phyloP scores from a whole-genome alignment of 768 basidiomycete genomes.

The Mycena galopus region DNA sequence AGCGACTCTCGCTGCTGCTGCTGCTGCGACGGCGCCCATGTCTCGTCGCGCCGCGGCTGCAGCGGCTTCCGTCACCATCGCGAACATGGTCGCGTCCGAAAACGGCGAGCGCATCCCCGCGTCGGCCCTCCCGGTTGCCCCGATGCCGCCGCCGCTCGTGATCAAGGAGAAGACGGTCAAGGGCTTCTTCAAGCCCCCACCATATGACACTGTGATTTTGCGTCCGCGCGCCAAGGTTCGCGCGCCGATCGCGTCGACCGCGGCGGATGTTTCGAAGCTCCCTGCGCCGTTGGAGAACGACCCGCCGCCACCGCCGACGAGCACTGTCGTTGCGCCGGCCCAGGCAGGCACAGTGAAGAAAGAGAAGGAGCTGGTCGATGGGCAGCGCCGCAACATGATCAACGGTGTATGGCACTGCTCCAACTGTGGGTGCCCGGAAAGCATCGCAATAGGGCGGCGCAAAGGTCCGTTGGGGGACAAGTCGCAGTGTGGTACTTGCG shows the following conservation, averaged over 20 bases:
- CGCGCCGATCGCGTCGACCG: conserved; percentile 76
- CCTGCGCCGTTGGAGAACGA: conserved; percentile 73
- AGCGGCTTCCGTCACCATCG: conserved; percentile 84
- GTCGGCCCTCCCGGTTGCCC: conserved; percentile 51
- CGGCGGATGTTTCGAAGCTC: conserved; percentile 69
- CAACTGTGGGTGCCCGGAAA: conserved; percentile 93
- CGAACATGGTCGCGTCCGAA: conserved; percentile 93
- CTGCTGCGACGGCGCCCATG: conserved; percentile 75
- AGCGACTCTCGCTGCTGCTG: conserved; percentile 75
- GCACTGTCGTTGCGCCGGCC: conserved; percentile 50
- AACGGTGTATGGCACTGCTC: conserved; percentile 95
- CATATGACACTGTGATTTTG: conserved; percentile 67
- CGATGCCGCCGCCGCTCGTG: conserved; percentile 53
- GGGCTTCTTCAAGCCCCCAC: conserved; percentile 80
- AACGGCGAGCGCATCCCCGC: conserved; percentile 75
- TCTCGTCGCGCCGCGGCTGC: conserved; percentile 89
- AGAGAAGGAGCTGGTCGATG: conserved; percentile 85
- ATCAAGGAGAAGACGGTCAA: conserved; percentile 78
- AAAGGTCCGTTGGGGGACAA: conserved; percentile 94
- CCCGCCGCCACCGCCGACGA: conserved; percentile 56
- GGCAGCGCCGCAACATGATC: conserved; percentile 85
- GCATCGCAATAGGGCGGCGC: conserved; percentile 84
- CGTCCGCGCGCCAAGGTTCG: conserved; percentile 70
- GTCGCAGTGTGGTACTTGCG: conserved; percentile 91
- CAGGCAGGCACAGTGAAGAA: conserved; percentile 70